Evolutionary conservation across 441 rosid species (phyloP).

Genomic region (Euphorbia schlechtendalii): DNA sequence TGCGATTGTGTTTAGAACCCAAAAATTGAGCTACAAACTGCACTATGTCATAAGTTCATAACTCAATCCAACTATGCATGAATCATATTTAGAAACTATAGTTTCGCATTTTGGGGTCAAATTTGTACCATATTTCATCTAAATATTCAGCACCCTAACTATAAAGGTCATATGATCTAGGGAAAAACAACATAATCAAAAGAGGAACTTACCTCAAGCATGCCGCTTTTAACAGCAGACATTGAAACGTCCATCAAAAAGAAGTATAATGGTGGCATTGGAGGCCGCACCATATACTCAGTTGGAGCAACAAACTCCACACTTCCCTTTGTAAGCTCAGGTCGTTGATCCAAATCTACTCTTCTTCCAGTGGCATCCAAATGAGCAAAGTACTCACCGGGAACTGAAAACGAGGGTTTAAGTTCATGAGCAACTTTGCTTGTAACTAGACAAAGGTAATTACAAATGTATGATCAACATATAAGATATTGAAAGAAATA

Average conservation of each 20-base stretch:
- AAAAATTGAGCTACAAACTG: not conserved
- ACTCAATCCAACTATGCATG: not conserved
- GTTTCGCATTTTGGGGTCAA: not conserved
- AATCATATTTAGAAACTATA: not conserved
- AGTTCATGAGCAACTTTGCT: constrained; percentile 13
- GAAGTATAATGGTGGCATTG: constrained; percentile 95
- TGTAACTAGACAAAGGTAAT: not conserved
- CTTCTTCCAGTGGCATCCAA: constrained; percentile 90
- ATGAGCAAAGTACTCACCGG: constrained; percentile 90
- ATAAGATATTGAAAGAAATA: not conserved
- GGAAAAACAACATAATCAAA: constrained; percentile 10
- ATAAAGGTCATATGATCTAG: constrained; percentile 6
- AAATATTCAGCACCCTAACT: not conserved
- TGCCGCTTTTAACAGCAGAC: constrained; percentile 84
- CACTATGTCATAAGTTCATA: not conserved
- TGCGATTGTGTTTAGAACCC: not conserved
- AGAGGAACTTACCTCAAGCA: constrained; percentile 80
- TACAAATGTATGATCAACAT: not conserved
- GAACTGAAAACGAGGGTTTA: constrained; percentile 48
- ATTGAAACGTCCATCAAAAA: constrained; percentile 93
- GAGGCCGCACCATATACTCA: constrained; percentile 99
- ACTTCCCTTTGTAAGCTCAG: constrained; percentile 91
- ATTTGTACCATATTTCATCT: not conserved
- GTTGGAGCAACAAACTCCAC: constrained; percentile 97
- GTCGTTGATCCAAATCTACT: constrained; percentile 91